phyloP scores from a whole-genome alignment of 2,329 filamentous ascomycete species.

The Eurotiales sp. region DNA sequence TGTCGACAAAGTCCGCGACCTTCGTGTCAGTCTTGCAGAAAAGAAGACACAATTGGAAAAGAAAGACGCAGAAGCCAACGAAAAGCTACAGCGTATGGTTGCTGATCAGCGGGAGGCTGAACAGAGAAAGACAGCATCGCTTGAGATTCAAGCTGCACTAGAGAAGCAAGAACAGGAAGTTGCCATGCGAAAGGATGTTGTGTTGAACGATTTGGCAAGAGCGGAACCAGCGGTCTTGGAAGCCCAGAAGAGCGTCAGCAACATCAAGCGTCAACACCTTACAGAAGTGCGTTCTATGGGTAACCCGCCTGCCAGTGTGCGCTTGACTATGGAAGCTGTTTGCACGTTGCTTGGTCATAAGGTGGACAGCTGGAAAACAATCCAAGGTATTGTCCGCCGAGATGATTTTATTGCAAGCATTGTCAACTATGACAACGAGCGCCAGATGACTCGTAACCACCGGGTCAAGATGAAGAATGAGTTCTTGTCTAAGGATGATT shows the following conservation, averaged over 20 bases:
- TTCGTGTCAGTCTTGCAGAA: constrained; percentile 83
- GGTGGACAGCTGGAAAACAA: constrained; percentile 84
- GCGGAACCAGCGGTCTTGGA: constrained; percentile 91
- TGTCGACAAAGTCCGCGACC: constrained; percentile 91
- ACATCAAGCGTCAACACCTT: constrained; percentile 95
- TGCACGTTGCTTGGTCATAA: constrained; percentile 91
- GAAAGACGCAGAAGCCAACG: constrained; percentile 93
- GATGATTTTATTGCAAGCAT: constrained; percentile 99
- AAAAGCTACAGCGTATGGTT: constrained; percentile 96
- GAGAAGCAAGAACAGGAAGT: constrained; percentile 90
- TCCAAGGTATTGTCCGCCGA: constrained; percentile 80
- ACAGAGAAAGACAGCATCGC: constrained; percentile 78
- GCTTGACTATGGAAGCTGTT: constrained; percentile 90
- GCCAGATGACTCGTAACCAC: constrained; percentile 80
- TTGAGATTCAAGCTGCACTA: constrained; percentile 82
- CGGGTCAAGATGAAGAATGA: constrained; percentile 88
- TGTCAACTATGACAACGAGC: constrained; percentile 93
- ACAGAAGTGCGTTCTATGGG: constrained; percentile 97
- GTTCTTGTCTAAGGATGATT: constrained; percentile 88
- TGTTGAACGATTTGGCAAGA: constrained; percentile 79
- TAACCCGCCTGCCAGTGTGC: constrained; percentile 84
- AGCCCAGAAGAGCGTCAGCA: constrained; percentile 93
- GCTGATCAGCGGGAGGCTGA: constrained; percentile 93
- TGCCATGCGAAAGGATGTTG: constrained; percentile 74
- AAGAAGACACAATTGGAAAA: constrained; percentile 91